phyloP scores from a whole-genome alignment of 176 grass and related monocot genomes.

The Aegilops tauschii region DNA sequence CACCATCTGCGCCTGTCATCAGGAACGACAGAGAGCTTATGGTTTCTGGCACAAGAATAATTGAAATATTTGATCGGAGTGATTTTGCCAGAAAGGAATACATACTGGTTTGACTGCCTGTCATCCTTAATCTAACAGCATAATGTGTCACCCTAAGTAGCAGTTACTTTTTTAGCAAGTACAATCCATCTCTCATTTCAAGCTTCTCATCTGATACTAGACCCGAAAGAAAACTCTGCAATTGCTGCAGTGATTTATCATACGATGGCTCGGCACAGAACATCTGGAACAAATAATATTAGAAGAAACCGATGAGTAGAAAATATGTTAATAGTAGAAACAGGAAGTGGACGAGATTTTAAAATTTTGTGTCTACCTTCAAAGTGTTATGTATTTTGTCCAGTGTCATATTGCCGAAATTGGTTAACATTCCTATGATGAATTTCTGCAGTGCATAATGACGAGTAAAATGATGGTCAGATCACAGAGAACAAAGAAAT shows the following conservation, averaged over 20 bases:
- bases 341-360: background rate
- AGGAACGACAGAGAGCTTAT: background rate
- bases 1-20: too few species aligned
- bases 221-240: slow-evolving; percentile 89
- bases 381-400: slow-evolving; percentile 98
- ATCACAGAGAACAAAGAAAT: background rate
- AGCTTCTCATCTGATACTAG: slow-evolving; percentile 80
- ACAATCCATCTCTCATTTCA: slow-evolving; percentile 79
- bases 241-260: slow-evolving; percentile 88
- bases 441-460: slow-evolving; percentile 69
- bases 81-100: background rate
- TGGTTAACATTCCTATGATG: slow-evolving; percentile 91
- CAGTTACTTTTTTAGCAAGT: slow-evolving; percentile 60
- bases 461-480: slow-evolving; percentile 18
- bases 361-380: slow-evolving; percentile 45
- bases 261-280: slow-evolving; percentile 95
- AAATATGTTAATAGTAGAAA: background rate
- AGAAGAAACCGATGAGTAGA: background rate
- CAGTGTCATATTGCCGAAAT: slow-evolving; percentile 85
- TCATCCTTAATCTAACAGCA: slow-evolving; percentile 1
- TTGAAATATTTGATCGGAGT: background rate
- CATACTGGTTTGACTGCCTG: slow-evolving; percentile 3
- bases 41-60: background rate
- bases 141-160: background rate
- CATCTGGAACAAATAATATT: slow-evolving; percentile 54